Percentiles rank a stretch among this genome's conserved stretches.
Evolutionary conservation across 345 rosid species (phyloP).

Genomic region (Pugionium dolabratum): DNA sequence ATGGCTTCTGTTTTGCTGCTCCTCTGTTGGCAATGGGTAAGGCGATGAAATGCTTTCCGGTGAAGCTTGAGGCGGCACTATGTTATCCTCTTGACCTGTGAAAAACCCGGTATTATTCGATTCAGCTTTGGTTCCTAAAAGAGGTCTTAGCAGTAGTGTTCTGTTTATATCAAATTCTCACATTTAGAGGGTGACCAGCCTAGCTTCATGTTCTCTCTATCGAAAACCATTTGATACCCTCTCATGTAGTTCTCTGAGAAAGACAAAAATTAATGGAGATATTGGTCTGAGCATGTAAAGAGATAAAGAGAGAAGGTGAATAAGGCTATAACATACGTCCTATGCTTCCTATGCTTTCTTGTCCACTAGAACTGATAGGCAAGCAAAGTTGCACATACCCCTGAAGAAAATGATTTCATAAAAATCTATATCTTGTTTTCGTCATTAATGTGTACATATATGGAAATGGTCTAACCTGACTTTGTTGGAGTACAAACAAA

Average conservation of each 20-base stretch:
- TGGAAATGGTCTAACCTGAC: conserved; percentile 51
- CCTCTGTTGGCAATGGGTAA: conserved; percentile 67
- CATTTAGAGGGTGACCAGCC: conserved; percentile 86
- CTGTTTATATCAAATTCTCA: conserved; percentile 43
- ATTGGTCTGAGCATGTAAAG: background rate
- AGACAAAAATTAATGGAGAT: background rate
- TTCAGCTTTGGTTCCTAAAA: background rate
- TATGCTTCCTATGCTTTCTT: conserved; percentile 57
- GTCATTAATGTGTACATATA: background rate
- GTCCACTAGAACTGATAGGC: conserved; percentile 60
- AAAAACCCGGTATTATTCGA: conserved; percentile 4
- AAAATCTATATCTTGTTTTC: background rate
- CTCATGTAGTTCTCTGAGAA: conserved; percentile 85
- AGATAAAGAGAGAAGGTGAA: conserved; percentile 7
- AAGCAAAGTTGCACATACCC: conserved; percentile 63
- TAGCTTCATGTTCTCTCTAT: conserved; percentile 75
- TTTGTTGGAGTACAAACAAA: conserved; percentile 57
- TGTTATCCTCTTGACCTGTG: conserved; percentile 63
- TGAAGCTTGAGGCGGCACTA: conserved; percentile 45
- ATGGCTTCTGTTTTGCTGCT: conserved; percentile 55
- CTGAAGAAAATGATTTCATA: conserved; percentile 41
- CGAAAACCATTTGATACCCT: conserved; percentile 75
- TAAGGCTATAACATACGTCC: conserved; percentile 53
- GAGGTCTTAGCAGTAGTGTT: conserved; percentile 5
- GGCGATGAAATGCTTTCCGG: conserved; percentile 47